A percentile compares a stretch with the other conserved stretches of the same genome.
These are phyloP conservation scores for Cryptococcus sp. DNA, from an alignment of 1,284 basidiomycete genomes.

Conservation along the genomic window DNA sequence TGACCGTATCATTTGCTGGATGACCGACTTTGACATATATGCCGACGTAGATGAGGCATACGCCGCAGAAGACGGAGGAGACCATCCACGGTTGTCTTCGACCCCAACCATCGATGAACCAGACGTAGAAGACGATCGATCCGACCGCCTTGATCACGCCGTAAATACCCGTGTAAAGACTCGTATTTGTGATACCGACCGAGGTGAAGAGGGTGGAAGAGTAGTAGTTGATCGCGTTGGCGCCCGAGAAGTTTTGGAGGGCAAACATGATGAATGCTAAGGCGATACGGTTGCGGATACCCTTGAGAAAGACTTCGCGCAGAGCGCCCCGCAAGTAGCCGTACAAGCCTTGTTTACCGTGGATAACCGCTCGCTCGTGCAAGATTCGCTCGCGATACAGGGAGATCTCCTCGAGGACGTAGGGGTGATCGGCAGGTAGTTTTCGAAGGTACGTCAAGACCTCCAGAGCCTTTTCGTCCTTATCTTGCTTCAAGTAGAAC, in stretches of 20 bases:
- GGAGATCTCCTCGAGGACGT: constrained; percentile 53
- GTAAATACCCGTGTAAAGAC: constrained; percentile 53
- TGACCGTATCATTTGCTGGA: constrained; percentile 11
- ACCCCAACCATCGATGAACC: constrained; percentile 44
- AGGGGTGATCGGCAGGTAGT: constrained; percentile 47
- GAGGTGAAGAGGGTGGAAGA: constrained; percentile 47
- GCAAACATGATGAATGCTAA: constrained; percentile 39
- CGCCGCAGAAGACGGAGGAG: constrained; percentile 18
- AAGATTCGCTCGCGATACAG: constrained; percentile 30
- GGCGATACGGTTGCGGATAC: constrained; percentile 36
- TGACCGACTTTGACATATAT: constrained; percentile 34
- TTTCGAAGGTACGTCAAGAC: constrained; percentile 55
- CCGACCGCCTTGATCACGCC: constrained; percentile 49
- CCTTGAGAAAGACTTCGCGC: constrained; percentile 22
- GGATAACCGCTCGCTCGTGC: constrained; percentile 27
- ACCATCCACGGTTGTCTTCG: constrained; percentile 39
- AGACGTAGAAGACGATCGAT: constrained; percentile 33
- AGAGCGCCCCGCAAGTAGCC: constrained; percentile 25
- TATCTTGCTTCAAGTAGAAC: constrained; percentile 57
- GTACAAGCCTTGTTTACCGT: constrained; percentile 14
- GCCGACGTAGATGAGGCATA: constrained; percentile 36
- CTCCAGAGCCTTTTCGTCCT: constrained; percentile 50
- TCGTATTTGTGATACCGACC: constrained; percentile 47
- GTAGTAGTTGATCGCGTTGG: constrained; percentile 26
- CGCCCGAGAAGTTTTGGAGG: constrained; percentile 40